These are phyloP conservation scores for Trichoderma atrobrunneum DNA, from an alignment of 2,329 filamentous ascomycete genomes.

Conservation along the genomic window DNA sequence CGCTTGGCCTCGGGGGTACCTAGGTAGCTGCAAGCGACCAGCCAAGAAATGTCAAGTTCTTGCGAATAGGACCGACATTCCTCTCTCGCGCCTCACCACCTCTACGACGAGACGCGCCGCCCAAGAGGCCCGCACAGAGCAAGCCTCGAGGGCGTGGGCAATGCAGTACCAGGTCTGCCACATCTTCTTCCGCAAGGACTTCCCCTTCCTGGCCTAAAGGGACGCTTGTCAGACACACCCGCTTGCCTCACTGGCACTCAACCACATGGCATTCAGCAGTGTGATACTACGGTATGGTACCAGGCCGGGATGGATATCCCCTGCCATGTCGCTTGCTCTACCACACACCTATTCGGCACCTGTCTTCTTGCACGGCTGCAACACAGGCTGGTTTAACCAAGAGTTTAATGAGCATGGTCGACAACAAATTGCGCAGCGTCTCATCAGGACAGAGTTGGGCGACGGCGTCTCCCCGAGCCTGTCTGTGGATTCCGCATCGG, in stretches of 20 bases:
- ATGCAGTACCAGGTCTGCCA: not conserved
- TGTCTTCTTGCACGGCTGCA: not conserved
- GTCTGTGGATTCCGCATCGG: not conserved
- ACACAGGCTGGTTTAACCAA: not conserved
- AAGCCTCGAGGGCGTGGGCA: not conserved
- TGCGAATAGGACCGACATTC: conserved; percentile 2
- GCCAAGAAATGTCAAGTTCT: not conserved
- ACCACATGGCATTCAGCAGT: conserved; percentile 15
- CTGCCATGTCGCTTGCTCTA: conserved; percentile 2
- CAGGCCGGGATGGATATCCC: conserved; percentile 2
- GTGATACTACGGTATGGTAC: conserved; percentile 6
- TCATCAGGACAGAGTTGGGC: not conserved
- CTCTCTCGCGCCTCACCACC: conserved; percentile 9
- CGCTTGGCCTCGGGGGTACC: not conserved
- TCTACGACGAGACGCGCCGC: not conserved
- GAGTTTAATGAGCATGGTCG: not conserved
- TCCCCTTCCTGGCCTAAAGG: conserved; percentile 15
- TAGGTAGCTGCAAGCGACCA: not conserved
- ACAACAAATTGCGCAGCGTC: not conserved
- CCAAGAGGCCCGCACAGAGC: not conserved
- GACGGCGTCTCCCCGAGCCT: not conserved
- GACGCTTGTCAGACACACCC: conserved; percentile 10
- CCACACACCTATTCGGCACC: not conserved
- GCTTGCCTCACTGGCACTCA: conserved; percentile 13
- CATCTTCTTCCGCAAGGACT: conserved; percentile 13